phyloP scores from a whole-genome alignment of 192 early-diverging fungal genomes.

The Podila clonocystis region DNA sequence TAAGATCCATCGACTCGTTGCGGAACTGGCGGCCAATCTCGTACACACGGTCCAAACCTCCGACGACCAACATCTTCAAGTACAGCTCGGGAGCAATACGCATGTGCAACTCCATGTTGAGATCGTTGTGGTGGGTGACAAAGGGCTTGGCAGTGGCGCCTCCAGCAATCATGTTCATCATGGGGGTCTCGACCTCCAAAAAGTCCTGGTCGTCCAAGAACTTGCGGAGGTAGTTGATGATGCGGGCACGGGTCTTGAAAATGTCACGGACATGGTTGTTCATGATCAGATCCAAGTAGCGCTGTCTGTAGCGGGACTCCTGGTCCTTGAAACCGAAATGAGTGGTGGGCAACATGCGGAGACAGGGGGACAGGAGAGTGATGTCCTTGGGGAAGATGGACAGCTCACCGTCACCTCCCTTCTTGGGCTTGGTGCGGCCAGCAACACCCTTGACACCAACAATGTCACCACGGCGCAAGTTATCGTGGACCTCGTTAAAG shows the following conservation, averaged over 20 bases:
- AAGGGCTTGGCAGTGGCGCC: conserved; percentile 99
- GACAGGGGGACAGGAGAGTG: conserved; percentile 90
- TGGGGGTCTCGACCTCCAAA: conserved; percentile 99
- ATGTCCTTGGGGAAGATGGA: conserved; percentile 94
- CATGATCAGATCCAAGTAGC: conserved; percentile 99
- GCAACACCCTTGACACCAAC: conserved; percentile 92
- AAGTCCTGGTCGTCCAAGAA: conserved; percentile 96
- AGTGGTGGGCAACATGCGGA: conserved; percentile 95
- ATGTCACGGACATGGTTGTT: conserved; percentile 95
- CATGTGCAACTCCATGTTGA: conserved; percentile 99
- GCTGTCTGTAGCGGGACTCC: conserved; percentile 96
- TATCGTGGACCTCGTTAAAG: conserved; percentile 83
- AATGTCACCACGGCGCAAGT: conserved; percentile 94
- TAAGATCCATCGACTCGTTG: conserved; percentile 98
- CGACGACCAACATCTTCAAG: conserved; percentile 98
- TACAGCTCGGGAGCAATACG: conserved; percentile 98
- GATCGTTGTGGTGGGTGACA: conserved; percentile 99
- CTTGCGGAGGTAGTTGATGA: conserved; percentile 94
- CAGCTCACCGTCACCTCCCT: conserved; percentile 79
- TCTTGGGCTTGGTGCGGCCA: conserved; percentile 85
- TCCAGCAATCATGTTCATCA: conserved; percentile 99
- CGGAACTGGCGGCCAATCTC: conserved; percentile 99
- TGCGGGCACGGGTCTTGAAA: conserved; percentile 91
- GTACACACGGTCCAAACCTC: conserved; percentile 98
- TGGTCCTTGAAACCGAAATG: conserved; percentile 98